Conservation (phyloP, 2,329 filamentous ascomycete genomes). For the Camillea tinctor region DNA sequence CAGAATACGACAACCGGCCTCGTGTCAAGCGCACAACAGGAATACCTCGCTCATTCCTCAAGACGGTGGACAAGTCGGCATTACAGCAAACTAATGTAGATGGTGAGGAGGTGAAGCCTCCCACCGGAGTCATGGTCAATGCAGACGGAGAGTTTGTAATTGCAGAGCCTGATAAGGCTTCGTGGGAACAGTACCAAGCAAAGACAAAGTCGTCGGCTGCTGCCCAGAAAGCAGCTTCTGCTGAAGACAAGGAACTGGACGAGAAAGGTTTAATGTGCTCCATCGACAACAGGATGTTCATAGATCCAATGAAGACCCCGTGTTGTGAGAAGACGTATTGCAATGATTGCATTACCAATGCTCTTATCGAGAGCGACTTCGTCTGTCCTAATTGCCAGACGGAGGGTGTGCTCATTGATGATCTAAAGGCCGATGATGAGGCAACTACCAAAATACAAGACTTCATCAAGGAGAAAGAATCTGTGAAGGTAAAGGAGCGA, state of each 20-base stretch:
- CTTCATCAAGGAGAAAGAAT: conserved; percentile 62
- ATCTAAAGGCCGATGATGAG: conserved; percentile 81
- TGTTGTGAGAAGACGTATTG: conserved; percentile 99
- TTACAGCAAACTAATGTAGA: conserved; percentile 72
- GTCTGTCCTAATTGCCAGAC: conserved; percentile 89
- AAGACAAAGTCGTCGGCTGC: conserved; percentile 85
- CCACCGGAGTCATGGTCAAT: conserved; percentile 94
- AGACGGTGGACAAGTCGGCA: conserved; percentile 89
- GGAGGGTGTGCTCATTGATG: conserved; percentile 89
- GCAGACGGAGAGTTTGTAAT: conserved; percentile 97
- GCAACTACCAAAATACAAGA: conserved; percentile 74
- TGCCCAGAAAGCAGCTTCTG: conserved; percentile 72
- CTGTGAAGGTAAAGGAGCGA: conserved; percentile 41
- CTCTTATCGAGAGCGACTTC: conserved; percentile 97
- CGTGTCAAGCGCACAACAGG: conserved; percentile 95
- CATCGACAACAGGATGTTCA: conserved; percentile 96
- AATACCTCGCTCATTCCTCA: conserved; percentile 92
- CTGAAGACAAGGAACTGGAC: conserved; percentile 82
- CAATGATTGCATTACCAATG: conserved; percentile 99
- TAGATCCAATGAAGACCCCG: conserved; percentile 98
- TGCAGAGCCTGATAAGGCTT: conserved; percentile 89
- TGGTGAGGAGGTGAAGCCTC: conserved; percentile 73
- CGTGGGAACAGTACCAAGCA: conserved; percentile 96
- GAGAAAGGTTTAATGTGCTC: conserved; percentile 88
- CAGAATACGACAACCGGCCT: conserved; percentile 89